These are phyloP conservation scores for Phytophthora citrophthora DNA, from an alignment of 352 stramenopile genomes.

Conservation along the genomic window DNA sequence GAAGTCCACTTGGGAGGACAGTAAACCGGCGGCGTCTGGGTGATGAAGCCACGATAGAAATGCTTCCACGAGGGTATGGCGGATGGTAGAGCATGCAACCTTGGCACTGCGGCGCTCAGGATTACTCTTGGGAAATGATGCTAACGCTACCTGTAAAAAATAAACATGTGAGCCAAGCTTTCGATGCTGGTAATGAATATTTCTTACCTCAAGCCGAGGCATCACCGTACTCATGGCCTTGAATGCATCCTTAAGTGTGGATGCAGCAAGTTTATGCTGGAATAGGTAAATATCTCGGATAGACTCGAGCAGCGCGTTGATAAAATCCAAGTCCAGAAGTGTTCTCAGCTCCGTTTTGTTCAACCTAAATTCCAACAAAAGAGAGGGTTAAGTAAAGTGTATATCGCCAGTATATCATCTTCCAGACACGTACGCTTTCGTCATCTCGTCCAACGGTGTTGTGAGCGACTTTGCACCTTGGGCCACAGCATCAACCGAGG, in stretches of 20 bases:
- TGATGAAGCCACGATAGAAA: conserved; percentile 77
- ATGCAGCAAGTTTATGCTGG: conserved; percentile 33
- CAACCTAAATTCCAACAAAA: conserved; percentile 37
- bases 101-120: conserved; percentile 56
- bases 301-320: conserved; percentile 54
- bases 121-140: conserved; percentile 35
- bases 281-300: conserved; percentile 62
- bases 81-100: conserved; percentile 56
- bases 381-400: neutral
- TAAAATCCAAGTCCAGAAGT: conserved; percentile 66
- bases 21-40: conserved; percentile 36
- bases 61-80: conserved; percentile 66
- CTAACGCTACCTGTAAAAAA: conserved; percentile 25
- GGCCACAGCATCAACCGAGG: conserved; percentile 13
- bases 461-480: conserved; percentile 29
- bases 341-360: conserved; percentile 36
- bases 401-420: neutral
- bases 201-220: conserved; percentile 60
- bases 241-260: conserved; percentile 41
- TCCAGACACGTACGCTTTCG: conserved; percentile 34
- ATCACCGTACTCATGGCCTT: conserved; percentile 54
- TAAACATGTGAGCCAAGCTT: neutral
- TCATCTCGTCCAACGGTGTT: conserved; percentile 36
- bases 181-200: neutral
- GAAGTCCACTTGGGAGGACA: conserved; percentile 47